These are phyloP conservation scores for Candida gigantensis DNA, from an alignment of 1,139 yeast species.

Conservation along the genomic window DNA sequence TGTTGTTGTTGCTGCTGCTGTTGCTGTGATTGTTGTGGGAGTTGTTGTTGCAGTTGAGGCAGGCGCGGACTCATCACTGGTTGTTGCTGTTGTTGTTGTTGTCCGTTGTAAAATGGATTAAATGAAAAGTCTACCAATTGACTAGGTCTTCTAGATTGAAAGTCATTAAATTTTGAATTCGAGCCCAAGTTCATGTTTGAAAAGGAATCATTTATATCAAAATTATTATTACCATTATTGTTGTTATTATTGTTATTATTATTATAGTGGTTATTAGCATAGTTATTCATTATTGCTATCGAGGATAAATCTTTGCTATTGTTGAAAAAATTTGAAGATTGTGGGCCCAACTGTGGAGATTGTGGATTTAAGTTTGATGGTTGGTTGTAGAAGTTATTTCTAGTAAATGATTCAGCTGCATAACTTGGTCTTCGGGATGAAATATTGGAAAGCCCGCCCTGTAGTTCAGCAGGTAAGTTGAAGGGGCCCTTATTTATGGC, in stretches of 20 bases:
- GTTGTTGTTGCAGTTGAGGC: slow-evolving; percentile 7
- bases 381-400: slow-evolving; percentile 23
- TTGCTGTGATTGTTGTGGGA: slow-evolving; percentile 7
- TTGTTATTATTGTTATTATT: slow-evolving; percentile 15
- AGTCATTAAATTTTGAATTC: slow-evolving; percentile 40
- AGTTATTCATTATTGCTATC: slow-evolving; percentile 27
- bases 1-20: slow-evolving; percentile 11
- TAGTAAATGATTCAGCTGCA: slow-evolving; percentile 60
- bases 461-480: slow-evolving; percentile 57
- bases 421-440: slow-evolving; percentile 65
- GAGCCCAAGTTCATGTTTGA: slow-evolving; percentile 37
- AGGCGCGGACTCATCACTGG: too few species aligned
- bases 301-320: slow-evolving; percentile 15
- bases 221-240: slow-evolving; percentile 17
- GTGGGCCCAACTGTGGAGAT: slow-evolving; percentile 11
- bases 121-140: slow-evolving; percentile 40
- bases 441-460: slow-evolving; percentile 64
- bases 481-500: slow-evolving; percentile 27
- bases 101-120: slow-evolving; percentile 12
- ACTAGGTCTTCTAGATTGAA: slow-evolving; percentile 48
- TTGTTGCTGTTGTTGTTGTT: slow-evolving; percentile 6
- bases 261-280: slow-evolving; percentile 15
- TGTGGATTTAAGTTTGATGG: slow-evolving; percentile 9
- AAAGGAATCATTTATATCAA: slow-evolving; percentile 38
- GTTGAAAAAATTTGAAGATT: slow-evolving; percentile 12